Evolutionary conservation across 1,139 yeast genomes (phyloP), one percentile per base, ranked within the genome.

Genomic region (Pneumocystis oryctolagi): DNA sequence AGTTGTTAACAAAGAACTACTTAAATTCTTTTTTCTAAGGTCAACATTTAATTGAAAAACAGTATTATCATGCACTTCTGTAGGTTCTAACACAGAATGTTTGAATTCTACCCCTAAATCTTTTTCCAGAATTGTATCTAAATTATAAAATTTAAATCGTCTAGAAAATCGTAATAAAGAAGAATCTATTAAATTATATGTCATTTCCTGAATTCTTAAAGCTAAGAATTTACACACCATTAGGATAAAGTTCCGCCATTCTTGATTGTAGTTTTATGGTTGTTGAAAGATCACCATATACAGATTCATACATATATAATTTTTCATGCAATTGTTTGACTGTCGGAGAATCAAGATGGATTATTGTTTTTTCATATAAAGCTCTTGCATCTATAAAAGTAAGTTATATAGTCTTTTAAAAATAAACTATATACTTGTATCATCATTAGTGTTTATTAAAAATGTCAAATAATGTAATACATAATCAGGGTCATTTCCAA

Each of bases 391-490:
- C 31, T 55, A 18, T 25, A 32, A 14, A 32, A 28, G 28, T 30
- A 34, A 47, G 20, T 31, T 25, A 16, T 28, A 3, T 28, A 30
- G 14, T 25, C 25, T 14, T 57, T 8, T 42, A 56, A 42, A 30
- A 60, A 42, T 37, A 30, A 28, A 56, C 58, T 59, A 58, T n/a
- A 34, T 57, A 60, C 40, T 87, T 40, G 88, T 85, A 64, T 84
- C 85, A 72, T 89, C 96, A 71, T 86, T 86, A 55, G 81, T 79
- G 68, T 80, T 76, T 47, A 89, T 81, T 67, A 92, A 76, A 71
- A 87, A 90, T 66, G 85, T 82, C 70, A 92, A 77, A 72, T 90
- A 90, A 62, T 82, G 80, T 66, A 80, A 77, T 61, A 89, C 78
- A 71, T 84, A 90, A 34, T 79, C 81, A 2, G 87, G 85, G 67